Percentiles rank a stretch among this genome's conserved stretches.
Conservation (phyloP, 495 filamentous ascomycete species). For the Filosporella fistucella region DNA sequence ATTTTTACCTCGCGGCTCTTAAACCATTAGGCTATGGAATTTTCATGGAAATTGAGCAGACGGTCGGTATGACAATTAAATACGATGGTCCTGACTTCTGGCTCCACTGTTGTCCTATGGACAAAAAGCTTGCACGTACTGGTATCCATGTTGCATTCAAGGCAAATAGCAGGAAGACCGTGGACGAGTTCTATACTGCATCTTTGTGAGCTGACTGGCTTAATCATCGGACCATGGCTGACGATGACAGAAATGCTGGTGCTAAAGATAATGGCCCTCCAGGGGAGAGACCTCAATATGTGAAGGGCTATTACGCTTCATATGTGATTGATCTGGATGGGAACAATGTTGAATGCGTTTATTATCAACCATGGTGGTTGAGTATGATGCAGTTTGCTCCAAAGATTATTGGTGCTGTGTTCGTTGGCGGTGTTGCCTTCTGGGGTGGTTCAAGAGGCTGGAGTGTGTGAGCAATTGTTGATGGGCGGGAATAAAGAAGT, state of each 20-base stretch:
- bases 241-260: constrained; percentile 32
- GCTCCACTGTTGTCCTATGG: constrained; percentile 21
- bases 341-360: constrained; percentile 46
- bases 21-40: constrained; percentile 31
- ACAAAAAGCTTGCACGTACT: constrained; percentile 1
- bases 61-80: constrained; percentile 25
- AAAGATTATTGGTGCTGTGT: not conserved
- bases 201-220: constrained; percentile 24
- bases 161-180: constrained; percentile 15
- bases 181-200: constrained; percentile 25
- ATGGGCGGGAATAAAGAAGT: not conserved
- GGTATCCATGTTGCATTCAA: constrained; percentile 28
- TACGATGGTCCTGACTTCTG: constrained; percentile 38
- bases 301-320: constrained; percentile 40
- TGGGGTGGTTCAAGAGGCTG: constrained; percentile 3
- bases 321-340: constrained; percentile 48
- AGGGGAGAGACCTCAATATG: constrained; percentile 35
- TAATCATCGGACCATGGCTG: not conserved
- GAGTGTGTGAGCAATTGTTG: not conserved
- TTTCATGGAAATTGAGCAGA: constrained; percentile 27
- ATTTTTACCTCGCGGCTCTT: constrained; percentile 36
- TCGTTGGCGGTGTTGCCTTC: not conserved
- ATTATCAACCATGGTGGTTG: constrained; percentile 19
- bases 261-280: constrained; percentile 42
- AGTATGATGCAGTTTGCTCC: not conserved